A percentile compares a stretch with the other conserved stretches of the same genome.
These are phyloP conservation scores for Botrytis fragariae DNA, from an alignment of 2,329 filamentous ascomycete species.

Conservation along the genomic window DNA sequence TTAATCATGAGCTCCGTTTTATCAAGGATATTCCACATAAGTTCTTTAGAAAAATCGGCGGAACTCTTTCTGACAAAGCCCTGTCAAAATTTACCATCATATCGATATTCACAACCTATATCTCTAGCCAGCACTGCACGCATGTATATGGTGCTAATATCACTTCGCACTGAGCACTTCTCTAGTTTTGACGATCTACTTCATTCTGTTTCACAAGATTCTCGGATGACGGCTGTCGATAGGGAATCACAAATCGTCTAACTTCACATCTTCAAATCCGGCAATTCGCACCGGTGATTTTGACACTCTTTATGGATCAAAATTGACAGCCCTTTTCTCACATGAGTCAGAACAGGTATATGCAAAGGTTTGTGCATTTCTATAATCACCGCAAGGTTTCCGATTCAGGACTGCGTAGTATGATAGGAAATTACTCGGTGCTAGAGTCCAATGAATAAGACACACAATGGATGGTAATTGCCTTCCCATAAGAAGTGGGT, in stretches of 20 bases:
- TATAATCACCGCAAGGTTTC: too few species aligned
- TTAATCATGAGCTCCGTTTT: background rate
- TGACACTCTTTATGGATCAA: background rate
- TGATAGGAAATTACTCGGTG: background rate
- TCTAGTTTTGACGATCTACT: background rate
- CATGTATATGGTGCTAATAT: background rate
- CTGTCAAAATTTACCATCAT: fast-evolving
- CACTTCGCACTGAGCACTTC: too few species aligned
- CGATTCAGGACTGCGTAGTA: fast-evolving
- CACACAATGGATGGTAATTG: background rate
- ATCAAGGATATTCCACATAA: too few species aligned
- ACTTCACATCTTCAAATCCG: too few species aligned
- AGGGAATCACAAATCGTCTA: background rate
- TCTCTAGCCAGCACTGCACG: background rate
- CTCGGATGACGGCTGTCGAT: fast-evolving
- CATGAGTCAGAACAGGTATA: too few species aligned
- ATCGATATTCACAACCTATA: background rate
- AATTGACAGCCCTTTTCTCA: background rate
- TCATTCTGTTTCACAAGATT: background rate
- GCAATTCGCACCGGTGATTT: too few species aligned
- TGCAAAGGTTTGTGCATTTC: too few species aligned
- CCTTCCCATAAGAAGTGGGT: too few species aligned
- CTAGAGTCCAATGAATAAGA: background rate
- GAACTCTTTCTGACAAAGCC: too few species aligned
- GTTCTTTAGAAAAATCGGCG: background rate